phyloP scores from a whole-genome alignment of 306 rosid genomes.

The Cucumis cinereus region DNA sequence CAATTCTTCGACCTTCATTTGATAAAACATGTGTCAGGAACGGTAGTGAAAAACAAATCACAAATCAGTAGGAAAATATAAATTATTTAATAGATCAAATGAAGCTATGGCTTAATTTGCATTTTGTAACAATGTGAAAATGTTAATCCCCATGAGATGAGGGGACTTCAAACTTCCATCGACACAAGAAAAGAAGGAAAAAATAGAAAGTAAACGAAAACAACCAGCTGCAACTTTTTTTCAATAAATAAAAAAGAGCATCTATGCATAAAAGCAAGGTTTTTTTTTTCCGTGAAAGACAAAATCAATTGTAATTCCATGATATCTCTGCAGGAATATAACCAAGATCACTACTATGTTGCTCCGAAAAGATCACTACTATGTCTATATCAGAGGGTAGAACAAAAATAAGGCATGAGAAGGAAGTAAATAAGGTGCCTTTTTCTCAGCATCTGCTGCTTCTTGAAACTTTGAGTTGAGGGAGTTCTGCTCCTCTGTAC shows the following conservation, averaged over 20 bases:
- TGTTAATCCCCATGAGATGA: not conserved
- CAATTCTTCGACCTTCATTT: slow-evolving; percentile 72
- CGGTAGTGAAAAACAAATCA: not conserved
- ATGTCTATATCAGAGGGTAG: not conserved
- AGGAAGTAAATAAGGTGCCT: slow-evolving; percentile 31
- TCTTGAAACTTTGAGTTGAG: slow-evolving; percentile 64
- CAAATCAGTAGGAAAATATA: not conserved
- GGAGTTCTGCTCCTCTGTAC: slow-evolving; percentile 76
- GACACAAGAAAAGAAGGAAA: not conserved
- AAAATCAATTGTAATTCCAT: not conserved
- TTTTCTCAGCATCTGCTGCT: slow-evolving; percentile 81
- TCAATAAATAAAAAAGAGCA: not conserved
- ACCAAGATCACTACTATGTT: not conserved
- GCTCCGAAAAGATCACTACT: not conserved
- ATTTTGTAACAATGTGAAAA: not conserved
- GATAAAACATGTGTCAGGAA: slow-evolving; percentile 13
- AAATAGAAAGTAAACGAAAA: not conserved
- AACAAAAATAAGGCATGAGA: not conserved
- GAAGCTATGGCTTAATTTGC: not conserved
- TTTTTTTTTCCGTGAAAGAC: too few species aligned
- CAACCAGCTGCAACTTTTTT: not conserved
- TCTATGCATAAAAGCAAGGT: not conserved
- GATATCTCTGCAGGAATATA: not conserved
- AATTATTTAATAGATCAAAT: not conserved
- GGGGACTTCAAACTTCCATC: not conserved